Evolutionary conservation across 164 flowering plant genomes (phyloP), one percentile per base, ranked within the genome.

Genomic region (Piper longum): DNA sequence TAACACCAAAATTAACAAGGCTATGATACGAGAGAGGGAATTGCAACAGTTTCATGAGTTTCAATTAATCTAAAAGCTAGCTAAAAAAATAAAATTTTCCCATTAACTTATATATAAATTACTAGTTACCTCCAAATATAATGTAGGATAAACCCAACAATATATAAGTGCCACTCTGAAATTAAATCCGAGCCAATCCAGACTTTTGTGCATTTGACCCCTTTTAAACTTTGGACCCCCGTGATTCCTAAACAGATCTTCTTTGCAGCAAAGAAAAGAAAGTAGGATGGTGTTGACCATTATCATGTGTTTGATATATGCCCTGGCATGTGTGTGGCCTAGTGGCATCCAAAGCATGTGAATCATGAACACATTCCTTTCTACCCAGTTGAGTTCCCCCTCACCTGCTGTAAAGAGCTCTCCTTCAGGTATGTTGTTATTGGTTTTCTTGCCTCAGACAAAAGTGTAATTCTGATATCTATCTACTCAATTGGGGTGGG

Each of bases 271-370:
- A 48, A 48, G 52, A 48, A 48, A 9, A 9, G 12, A 48, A 48
- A 48, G 52, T 12, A 6, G 52, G 12, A 48, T 13, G 36, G 14
- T 57, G 14, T 26, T 57, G 16, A 36, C 36, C 41, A 57, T 57
- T 36, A 57, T 57, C 41, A 12, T 48, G 12, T 48, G 52, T 14
- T 14, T 48, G 14, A 48, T 8, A 48, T 48, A 9, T 5, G 16
- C 16, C 40, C 13, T 59, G 36, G 36, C 2, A 2, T 26, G 36
- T 1, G 36, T 26, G 36, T 26, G 41, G 41, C 11, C 64, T 48
- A 52, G 58, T 63, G 65, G 65, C 57, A 63, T 63, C 65, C 65
- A 40, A 63, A 51, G 65, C 58, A 54, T 54, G 43, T 7, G 48
- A 62, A 11, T 26, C 13, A 57, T 57, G 17, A 36, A 43, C 36